Percentiles rank a stretch among this genome's conserved stretches.
Evolutionary conservation across 257 asterid species (phyloP).

Genomic region (Ocimum tenuiflorum): DNA sequence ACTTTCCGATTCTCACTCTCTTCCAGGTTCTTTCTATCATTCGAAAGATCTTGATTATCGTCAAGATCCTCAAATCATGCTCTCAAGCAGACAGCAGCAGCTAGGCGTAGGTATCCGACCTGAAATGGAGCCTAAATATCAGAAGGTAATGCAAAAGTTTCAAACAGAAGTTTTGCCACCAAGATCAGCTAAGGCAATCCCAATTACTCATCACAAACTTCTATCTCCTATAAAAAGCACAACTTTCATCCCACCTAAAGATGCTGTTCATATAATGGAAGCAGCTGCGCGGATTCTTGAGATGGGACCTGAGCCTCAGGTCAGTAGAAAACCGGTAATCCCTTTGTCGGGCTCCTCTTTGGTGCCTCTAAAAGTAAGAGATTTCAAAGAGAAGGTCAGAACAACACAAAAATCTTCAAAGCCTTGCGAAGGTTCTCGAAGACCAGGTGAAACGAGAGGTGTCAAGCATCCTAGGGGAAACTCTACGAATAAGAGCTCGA

Average conservation of each 20-base stretch:
- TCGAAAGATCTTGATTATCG: constrained; percentile 26
- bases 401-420: constrained; percentile 37
- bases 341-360: constrained; percentile 51
- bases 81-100: constrained; percentile 30
- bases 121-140: constrained; percentile 26
- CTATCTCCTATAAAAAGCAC: constrained; percentile 80
- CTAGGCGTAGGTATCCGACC: constrained; percentile 18
- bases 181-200: constrained; percentile 78
- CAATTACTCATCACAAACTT: constrained; percentile 70
- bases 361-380: constrained; percentile 47
- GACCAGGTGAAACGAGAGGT: constrained; percentile 34
- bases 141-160: constrained; percentile 45
- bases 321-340: constrained; percentile 35
- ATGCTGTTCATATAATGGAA: constrained; percentile 83
- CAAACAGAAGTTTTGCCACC: constrained; percentile 79
- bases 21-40: constrained; percentile 32
- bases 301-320: constrained; percentile 42
- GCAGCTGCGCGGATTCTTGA: constrained; percentile 78
- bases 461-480: constrained; percentile 36
- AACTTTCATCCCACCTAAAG: constrained; percentile 45
- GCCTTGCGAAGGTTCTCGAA: constrained; percentile 35
- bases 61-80: constrained; percentile 37
- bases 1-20: constrained; percentile 44
- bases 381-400: constrained; percentile 63
- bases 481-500: constrained; percentile 39